A percentile compares a stretch with the other conserved stretches of the same genome.
Evolutionary conservation across 2,329 filamentous ascomycete species (phyloP).

Genomic region (Paraphoma sp.): DNA sequence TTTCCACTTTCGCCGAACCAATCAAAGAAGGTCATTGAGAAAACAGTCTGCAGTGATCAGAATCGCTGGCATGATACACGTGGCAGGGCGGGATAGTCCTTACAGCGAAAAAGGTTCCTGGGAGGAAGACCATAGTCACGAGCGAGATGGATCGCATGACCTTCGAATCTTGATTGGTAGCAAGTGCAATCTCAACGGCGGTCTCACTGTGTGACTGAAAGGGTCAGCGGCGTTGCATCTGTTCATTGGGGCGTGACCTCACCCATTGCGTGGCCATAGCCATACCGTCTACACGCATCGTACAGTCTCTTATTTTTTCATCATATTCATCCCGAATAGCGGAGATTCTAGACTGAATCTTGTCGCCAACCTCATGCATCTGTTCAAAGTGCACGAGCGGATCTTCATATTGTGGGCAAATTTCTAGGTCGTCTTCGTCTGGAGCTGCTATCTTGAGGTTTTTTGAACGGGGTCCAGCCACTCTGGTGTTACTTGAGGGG

Average conservation of each 20-base stretch:
- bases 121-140: constrained; percentile 31
- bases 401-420: no score
- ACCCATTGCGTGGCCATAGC: constrained; percentile 35
- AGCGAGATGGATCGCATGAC: constrained; percentile 29
- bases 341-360: constrained; percentile 9
- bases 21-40: constrained; percentile 30
- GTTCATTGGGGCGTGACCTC: no score
- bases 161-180: constrained; percentile 22
- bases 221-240: no score
- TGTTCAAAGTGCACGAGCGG: no score
- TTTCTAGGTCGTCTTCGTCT: no score
- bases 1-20: constrained; percentile 14
- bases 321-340: constrained; percentile 25
- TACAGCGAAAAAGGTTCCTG: constrained; percentile 31
- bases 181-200: constrained; percentile 25
- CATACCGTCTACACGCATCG: constrained; percentile 31
- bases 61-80: not conserved
- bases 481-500: no score
- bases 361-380: no score
- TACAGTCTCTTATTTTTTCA: constrained; percentile 28
- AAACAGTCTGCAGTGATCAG: constrained; percentile 14
- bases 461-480: no score
- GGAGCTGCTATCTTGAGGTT: no score
- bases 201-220: constrained; percentile 21
- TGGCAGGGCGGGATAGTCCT: not conserved